Base-by-base conservation (phyloP, 805 yeast genomes). In the Teunomyces lycoperdinae region DNA sequence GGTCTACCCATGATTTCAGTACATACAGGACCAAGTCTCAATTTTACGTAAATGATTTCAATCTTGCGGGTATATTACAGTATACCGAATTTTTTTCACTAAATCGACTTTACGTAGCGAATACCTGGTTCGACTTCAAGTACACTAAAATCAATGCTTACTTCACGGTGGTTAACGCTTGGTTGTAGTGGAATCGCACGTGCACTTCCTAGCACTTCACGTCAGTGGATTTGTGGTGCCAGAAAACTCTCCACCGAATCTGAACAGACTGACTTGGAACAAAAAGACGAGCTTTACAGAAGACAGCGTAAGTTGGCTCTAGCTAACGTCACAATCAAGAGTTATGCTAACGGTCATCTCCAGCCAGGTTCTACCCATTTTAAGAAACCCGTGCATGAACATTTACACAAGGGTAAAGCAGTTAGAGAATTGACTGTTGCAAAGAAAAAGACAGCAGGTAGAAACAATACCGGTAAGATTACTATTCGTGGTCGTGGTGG, bases 401-500 rank as follows among this genome's bases (percentile, higher is more conserved):
- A 94, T 66, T 73, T 94, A 52, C 86, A 87, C 79, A 87, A 84
- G 62, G 97, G 97, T 8, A 76, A 84, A 46, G 97, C 98, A 1
- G 70, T 86, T 49, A 76, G 77, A 62, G 82, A 83, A 40, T 76
- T 94, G 61, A 92, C 99, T 0, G 78, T 77, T 30, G 80, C 90
- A 13, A 81, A 80, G 60, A 80, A 83, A 61, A 79, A 81, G 47
- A 81, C 83, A 42, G 86, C 96, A 46, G 99, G 99, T 54, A 84
- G 99, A 73, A 91, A 92, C 67, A 76, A 86, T 67, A 74, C 86
- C 3, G 99, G 99, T 56, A 79, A 80, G 56, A 89, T 94, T 59
- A 89, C 96, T 4, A 86, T 89, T 42, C 82, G 99, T 64, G 97
- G 94, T 67, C 83, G 95, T 67, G 99, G 98, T 65, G 99, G 99